Evolutionary conservation across 768 basidiomycete species (phyloP).

Genomic region (Suillus cothurnatus): DNA sequence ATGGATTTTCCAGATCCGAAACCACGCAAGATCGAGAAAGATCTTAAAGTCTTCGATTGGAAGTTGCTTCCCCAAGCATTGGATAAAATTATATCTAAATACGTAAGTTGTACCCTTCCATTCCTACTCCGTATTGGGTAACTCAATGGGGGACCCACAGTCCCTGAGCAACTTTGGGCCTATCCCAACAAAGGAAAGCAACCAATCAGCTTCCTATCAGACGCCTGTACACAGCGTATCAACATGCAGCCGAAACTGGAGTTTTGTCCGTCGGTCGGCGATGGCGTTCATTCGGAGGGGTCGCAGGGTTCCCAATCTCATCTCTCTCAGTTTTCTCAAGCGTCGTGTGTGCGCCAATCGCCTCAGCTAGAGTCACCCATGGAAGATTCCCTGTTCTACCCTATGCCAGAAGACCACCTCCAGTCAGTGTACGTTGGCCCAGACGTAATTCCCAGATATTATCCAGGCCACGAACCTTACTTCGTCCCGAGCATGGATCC

Average conservation of each 20-base stretch:
- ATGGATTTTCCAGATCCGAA: constrained; percentile 96
- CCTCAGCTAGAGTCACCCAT: constrained; percentile 17
- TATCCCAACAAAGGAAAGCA: constrained; percentile 6
- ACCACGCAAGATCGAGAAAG: constrained; percentile 97
- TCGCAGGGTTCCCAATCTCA: constrained; percentile 26
- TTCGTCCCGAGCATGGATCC: constrained; percentile 13
- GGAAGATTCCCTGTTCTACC: constrained; percentile 14
- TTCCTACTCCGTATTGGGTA: neutral
- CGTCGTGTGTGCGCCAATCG: constrained; percentile 18
- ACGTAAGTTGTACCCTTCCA: constrained; percentile 51
- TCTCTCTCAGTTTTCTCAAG: constrained; percentile 11
- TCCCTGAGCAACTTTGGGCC: constrained; percentile 7
- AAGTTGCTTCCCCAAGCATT: constrained; percentile 66
- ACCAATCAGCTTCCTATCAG: neutral
- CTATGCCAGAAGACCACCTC: constrained; percentile 25
- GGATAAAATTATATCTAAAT: constrained; percentile 83
- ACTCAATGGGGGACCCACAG: neutral
- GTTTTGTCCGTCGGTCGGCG: constrained; percentile 7
- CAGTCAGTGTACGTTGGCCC: constrained; percentile 25
- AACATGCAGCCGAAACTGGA: neutral
- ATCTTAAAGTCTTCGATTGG: constrained; percentile 89
- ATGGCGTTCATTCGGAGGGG: constrained; percentile 19
- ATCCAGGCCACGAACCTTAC: constrained; percentile 13
- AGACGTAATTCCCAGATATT: constrained; percentile 26
- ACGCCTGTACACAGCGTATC: no score